Conservation (phyloP, 2,329 filamentous ascomycete genomes). For the Fusarium sp. region DNA sequence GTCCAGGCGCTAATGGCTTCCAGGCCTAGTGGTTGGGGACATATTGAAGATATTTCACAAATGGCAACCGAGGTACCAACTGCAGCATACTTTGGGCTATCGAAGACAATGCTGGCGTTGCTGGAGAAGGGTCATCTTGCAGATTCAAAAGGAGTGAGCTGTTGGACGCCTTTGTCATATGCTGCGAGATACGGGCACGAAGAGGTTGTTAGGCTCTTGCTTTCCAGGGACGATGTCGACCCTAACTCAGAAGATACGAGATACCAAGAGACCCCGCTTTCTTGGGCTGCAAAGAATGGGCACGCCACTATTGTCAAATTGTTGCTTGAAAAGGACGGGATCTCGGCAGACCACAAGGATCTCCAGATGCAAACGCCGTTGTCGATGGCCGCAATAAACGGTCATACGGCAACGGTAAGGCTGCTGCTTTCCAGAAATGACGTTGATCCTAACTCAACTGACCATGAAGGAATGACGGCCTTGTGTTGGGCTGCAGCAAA, state of each 20-base stretch:
- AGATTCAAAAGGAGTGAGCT: fast-evolving
- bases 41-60: background rate
- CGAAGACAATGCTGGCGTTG: fast-evolving
- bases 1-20: background rate
- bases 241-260: background rate
- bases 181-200: background rate
- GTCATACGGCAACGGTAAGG: background rate
- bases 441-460: background rate
- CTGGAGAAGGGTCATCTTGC: background rate
- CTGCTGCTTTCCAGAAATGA: background rate
- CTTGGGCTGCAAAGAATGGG: background rate
- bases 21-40: too few species aligned
- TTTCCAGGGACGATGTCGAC: background rate
- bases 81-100: background rate
- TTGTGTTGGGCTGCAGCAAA: background rate
- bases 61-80: background rate
- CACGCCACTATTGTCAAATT: fast-evolving
- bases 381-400: fast-evolving
- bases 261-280: background rate
- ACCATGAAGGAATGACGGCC: fast-evolving
- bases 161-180: background rate
- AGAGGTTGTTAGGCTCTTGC: fast-evolving
- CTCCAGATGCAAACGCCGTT: background rate
- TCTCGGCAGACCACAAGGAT: background rate
- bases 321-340: fast-evolving